These are phyloP conservation scores for Raphanus sativus DNA, from an alignment of 345 rosid genomes.

Conservation along the genomic window DNA sequence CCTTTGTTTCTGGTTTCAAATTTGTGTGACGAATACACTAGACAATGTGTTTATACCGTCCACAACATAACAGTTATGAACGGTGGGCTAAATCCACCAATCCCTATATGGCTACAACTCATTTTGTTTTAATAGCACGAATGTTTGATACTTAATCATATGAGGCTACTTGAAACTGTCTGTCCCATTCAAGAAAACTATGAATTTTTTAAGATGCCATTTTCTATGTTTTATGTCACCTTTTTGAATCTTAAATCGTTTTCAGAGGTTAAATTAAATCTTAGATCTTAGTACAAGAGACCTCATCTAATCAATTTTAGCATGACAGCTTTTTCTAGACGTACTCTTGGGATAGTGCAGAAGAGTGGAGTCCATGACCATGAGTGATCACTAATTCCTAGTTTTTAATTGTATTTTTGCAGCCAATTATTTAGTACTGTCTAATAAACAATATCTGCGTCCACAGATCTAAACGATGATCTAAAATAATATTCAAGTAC, in stretches of 20 bases:
- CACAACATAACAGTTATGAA: not conserved
- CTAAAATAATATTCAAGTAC: not conserved
- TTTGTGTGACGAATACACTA: not conserved
- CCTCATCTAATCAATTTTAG: not conserved
- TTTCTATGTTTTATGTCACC: not conserved
- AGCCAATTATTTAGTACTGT: not conserved
- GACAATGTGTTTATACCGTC: no score
- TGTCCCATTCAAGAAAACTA: not conserved
- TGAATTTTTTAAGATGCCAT: not conserved
- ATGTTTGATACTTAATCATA: not conserved
- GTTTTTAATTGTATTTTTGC: not conserved
- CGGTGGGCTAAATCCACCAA: no score
- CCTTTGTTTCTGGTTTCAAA: not conserved
- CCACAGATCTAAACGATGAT: conserved; percentile 13
- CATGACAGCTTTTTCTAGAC: not conserved
- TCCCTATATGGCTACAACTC: no score
- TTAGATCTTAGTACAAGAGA: not conserved
- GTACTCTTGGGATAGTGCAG: not conserved
- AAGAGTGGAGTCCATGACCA: not conserved
- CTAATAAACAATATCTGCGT: not conserved
- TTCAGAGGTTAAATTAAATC: not conserved
- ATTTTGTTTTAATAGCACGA: no score
- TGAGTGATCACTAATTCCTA: not conserved
- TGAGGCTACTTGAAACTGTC: not conserved
- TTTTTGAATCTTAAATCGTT: not conserved